Percentiles rank a stretch among this genome's conserved stretches.
These are phyloP conservation scores for Candida nanaspora DNA, from an alignment of 805 yeast genomes.

Conservation along the genomic window DNA sequence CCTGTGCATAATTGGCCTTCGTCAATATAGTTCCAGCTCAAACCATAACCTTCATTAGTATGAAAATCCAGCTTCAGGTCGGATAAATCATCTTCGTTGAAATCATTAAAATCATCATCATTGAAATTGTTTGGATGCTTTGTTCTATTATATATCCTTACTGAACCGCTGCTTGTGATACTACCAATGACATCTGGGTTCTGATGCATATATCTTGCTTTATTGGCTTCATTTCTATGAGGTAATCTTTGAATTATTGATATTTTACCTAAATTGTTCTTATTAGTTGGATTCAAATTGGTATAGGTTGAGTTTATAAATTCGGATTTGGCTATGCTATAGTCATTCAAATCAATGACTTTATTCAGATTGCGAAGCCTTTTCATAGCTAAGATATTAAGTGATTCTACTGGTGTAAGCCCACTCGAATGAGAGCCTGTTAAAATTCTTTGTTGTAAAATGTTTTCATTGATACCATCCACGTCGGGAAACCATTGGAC, in stretches of 20 bases:
- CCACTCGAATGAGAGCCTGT: conserved; percentile 63
- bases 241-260: conserved; percentile 47
- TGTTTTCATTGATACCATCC: conserved; percentile 21
- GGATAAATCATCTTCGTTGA: conserved; percentile 7
- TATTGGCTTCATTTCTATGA: conserved; percentile 67
- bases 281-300: neutral
- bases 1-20: conserved; percentile 59
- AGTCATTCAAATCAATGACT: conserved; percentile 25
- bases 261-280: neutral
- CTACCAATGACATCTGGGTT: conserved; percentile 80
- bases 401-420: conserved; percentile 22
- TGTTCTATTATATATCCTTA: conserved; percentile 72
- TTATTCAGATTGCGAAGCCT: conserved; percentile 3
- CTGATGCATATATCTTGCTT: conserved; percentile 70
- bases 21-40: conserved; percentile 63
- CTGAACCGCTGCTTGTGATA: conserved; percentile 56
- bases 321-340: conserved; percentile 28
- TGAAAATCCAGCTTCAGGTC: conserved; percentile 24
- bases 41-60: conserved; percentile 54
- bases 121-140: conserved; percentile 49
- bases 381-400: conserved; percentile 14
- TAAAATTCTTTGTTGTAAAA: conserved; percentile 34
- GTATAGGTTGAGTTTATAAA: conserved; percentile 22
- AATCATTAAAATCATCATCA: conserved; percentile 23
- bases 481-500: conserved; percentile 60